Base-by-base conservation (phyloP, 2,329 filamentous ascomycete genomes). In the Aspergillus thermomutatus region DNA sequence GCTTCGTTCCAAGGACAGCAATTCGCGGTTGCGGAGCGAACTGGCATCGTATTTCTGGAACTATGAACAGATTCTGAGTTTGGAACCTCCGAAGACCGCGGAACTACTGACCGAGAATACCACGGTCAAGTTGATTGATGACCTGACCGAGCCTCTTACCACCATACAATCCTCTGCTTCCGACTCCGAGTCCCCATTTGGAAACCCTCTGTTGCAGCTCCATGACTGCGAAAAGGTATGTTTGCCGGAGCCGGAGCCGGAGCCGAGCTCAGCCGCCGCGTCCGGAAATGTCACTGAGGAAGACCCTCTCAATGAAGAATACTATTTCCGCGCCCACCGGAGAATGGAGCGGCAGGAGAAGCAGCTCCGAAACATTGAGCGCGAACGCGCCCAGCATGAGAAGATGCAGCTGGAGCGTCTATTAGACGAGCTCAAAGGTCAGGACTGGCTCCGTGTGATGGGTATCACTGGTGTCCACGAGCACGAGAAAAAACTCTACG, bases 381-480 rank as follows among this genome's bases (percentile, higher is more conserved):
- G 83, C 59, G 85, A 88, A 69, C 77, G 83, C 37, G 84, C 85
- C 4, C 85, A 86, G 76, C 85, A 88, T 67, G 84, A 88, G 63
- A 87, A 87, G 63, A 80, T 83, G 49, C 83, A 87, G 63, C 73
- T 88, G n/a, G 85, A 88, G 59, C 79, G 84, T 7, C 75, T 88
- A 17, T 81, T 97, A 6, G 91, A 94, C 53, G 91, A 91, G 19
- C 82, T 99, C 1, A 89, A 91, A 70, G 90, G 93, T 2, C 91
- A 90, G 56, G 94, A 97, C 73, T 99, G 94, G 94, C 80, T 97
- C 55, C 87, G 90, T 59, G 84, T 92, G 3, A 92, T 99, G 86
- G 94, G 93, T 26, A 88, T 97, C 34, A 93, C 87, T 61, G 91
- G 83, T 40, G 77, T 95, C 40, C 95, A 91, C 0, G 92, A 97